Base-by-base conservation (phyloP, 139 green algal species). In the Chlorella sp. region DNA sequence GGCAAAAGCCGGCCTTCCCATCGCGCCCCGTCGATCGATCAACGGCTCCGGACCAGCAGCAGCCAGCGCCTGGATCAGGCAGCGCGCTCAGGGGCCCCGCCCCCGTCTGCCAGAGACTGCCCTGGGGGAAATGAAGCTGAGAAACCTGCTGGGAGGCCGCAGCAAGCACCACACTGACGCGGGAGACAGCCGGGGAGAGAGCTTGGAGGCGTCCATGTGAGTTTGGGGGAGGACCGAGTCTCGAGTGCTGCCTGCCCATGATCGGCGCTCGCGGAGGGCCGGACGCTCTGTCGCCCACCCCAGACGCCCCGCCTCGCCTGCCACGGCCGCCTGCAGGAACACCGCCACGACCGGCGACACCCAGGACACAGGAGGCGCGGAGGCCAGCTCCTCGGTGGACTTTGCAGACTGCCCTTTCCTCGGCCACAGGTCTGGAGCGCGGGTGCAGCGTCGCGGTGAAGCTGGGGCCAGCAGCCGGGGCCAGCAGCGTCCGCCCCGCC, bases 401-500 rank as follows among this genome's bases (percentile, higher is more conserved):
- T 89, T 89, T 78, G 86, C 64, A 34, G 86, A 89, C 61, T 91
- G 88, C 81, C 88, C 88, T 0, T 91, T 91, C 48, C 42, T 91
- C 2, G 80, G 88, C 32, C 88, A 91, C 42, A 87, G 88, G 88
- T 71, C 34, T 15, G 79, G 30, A 34, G 36, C 77, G 39, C 22
- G 64, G 24, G 64, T 73, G 64, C 64, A n/a, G 64, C 64, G 48
- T 57, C 48, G 22, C 64, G 24, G 21, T 73, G 64, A 26, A 73
- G 22, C 64, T 14, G 3, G 64, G 28, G 48, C 37, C 66, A 69
- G 68, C 84, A 80, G 84, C 68, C 28, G 18, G 83, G 32, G 24
- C 36, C n/a, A 36, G 18, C n/a, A 3, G 53, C 30, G n/a, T 40
- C 9, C 78, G 78, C 28, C 30, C n/a, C n/a, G n/a, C n/a, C n/a